Conservation (phyloP, 202 grass and related monocot species). For the Zoysia matrella region DNA sequence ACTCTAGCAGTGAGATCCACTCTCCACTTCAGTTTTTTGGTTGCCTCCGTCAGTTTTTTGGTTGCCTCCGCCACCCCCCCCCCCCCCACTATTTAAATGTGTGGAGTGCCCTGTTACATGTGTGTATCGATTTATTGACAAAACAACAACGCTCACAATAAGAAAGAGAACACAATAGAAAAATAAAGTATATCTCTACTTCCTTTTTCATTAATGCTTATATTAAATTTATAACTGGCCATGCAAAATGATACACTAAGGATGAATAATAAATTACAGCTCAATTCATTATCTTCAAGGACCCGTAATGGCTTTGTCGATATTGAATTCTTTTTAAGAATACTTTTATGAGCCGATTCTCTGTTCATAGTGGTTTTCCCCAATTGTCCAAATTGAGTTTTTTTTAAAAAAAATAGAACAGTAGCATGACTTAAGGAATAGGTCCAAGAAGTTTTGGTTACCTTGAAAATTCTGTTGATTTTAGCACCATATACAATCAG, state of each 20-base stretch:
- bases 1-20: not conserved
- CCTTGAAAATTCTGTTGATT: too few relatives aligned
- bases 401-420: too few relatives aligned
- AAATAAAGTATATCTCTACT: not conserved
- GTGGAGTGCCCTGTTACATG: not conserved
- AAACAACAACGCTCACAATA: not conserved
- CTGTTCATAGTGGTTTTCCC: too few relatives aligned
- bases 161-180: constrained; percentile 2
- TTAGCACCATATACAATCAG: too few relatives aligned
- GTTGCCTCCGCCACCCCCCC: not conserved
- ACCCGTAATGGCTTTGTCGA: not conserved
- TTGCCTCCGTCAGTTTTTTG: too few relatives aligned
- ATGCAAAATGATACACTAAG: too few relatives aligned
- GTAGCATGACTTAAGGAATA: too few relatives aligned
- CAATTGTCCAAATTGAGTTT: too few relatives aligned
- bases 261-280: too few relatives aligned
- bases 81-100: constrained; percentile 35
- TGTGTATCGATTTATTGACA: not conserved
- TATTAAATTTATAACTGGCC: not conserved
- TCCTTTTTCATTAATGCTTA: not conserved
- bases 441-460: too few relatives aligned
- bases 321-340: not conserved
- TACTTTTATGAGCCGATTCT: too few relatives aligned
- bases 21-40: not conserved
- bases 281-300: not conserved